A percentile compares a stretch with the other conserved stretches of the same genome.
Evolutionary conservation across 2,329 filamentous ascomycete species (phyloP).

Genomic region (Stagonosporopsis rhizophila): DNA sequence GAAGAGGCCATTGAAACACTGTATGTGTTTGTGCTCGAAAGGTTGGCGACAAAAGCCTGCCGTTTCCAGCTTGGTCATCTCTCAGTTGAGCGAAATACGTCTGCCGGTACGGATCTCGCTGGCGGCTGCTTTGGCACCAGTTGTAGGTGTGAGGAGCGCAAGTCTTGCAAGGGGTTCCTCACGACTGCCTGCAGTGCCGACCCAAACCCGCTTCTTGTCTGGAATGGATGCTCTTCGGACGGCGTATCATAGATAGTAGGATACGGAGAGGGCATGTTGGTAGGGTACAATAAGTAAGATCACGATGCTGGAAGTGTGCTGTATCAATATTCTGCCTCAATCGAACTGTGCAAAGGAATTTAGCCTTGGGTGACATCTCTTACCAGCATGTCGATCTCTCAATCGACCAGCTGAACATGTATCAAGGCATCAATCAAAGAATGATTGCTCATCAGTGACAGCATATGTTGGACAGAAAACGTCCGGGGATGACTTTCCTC

Average conservation of each 20-base stretch:
- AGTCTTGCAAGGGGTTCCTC: constrained; percentile 62
- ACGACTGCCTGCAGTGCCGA: constrained; percentile 53
- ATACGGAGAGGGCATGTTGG: constrained; percentile 9
- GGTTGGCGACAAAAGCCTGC: constrained; percentile 59
- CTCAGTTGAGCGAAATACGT: constrained; percentile 61
- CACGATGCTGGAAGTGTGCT: too few relatives aligned
- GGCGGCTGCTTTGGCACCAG: constrained; percentile 57
- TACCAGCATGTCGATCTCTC: constrained; percentile 1
- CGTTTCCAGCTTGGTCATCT: constrained; percentile 61
- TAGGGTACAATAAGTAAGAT: background rate
- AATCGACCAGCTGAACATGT: background rate
- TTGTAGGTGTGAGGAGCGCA: constrained; percentile 59
- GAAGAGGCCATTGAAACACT: constrained; percentile 49
- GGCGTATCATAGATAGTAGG: constrained; percentile 28
- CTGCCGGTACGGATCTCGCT: constrained; percentile 58
- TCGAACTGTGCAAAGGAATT: background rate
- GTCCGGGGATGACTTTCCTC: too few relatives aligned
- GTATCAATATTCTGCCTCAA: background rate
- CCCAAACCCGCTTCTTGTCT: constrained; percentile 59
- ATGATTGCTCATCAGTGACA: background rate
- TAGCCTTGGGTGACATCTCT: background rate
- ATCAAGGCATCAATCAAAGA: background rate
- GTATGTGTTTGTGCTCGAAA: constrained; percentile 58
- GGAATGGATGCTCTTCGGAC: constrained; percentile 58
- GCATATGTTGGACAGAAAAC: too few relatives aligned